phyloP scores from a whole-genome alignment of 2,329 filamentous ascomycete genomes.

The Sarocladium brachiariae region DNA sequence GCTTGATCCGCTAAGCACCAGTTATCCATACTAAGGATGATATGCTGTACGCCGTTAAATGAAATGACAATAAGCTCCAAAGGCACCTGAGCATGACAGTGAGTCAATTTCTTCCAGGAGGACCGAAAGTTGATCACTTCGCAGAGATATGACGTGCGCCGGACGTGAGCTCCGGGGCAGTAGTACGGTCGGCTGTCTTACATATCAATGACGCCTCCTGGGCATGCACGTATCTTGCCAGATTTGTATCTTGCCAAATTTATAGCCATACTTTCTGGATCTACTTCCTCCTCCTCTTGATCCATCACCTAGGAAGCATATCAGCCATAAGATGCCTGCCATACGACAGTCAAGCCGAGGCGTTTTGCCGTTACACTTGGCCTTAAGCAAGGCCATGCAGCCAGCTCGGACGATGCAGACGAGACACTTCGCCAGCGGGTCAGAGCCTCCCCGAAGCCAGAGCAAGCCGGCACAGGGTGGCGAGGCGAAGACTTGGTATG shows the following conservation, averaged over 20 bases:
- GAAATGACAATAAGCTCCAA: too few relatives aligned
- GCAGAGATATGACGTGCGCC: neutral
- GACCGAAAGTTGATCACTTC: neutral
- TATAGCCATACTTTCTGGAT: too few relatives aligned
- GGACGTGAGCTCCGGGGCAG: neutral
- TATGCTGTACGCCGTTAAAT: too few relatives aligned
- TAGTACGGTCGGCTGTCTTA: neutral
- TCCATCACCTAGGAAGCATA: neutral
- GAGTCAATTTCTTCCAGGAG: too few relatives aligned
- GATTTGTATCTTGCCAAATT: too few relatives aligned
- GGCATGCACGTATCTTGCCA: too few relatives aligned
- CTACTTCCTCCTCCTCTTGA: too few relatives aligned
- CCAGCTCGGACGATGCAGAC: neutral
- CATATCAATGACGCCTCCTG: slow-evolving; percentile 5
- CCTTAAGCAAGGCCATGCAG: neutral
- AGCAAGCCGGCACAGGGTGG: slow-evolving; percentile 1
- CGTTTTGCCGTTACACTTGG: neutral
- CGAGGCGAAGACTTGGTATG: slow-evolving; percentile 3
- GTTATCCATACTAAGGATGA: too few relatives aligned
- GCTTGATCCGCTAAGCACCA: too few relatives aligned
- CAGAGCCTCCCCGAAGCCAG: slow-evolving; percentile 1
- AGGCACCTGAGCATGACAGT: too few relatives aligned
- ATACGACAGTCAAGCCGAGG: neutral
- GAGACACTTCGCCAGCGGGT: neutral
- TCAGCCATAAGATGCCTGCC: neutral